Percentiles rank a stretch among this genome's conserved stretches.
Evolutionary conservation across 208 protist genomes (phyloP).

Genomic region (Plasmodiophora brassicae): DNA sequence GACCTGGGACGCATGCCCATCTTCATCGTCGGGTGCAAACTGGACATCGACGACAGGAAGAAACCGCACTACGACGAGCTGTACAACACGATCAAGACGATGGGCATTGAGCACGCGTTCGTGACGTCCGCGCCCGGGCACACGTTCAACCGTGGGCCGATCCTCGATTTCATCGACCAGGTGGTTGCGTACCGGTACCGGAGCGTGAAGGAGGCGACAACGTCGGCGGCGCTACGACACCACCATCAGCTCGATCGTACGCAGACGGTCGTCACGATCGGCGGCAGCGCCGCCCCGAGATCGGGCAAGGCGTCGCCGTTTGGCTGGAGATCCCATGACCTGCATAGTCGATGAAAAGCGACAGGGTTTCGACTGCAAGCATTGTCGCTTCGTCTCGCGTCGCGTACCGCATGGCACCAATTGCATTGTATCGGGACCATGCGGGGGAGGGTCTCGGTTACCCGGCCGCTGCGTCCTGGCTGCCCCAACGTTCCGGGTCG

Average conservation of each 20-base stretch:
- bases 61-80: constrained; percentile 9
- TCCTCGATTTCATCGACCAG: constrained; percentile 26
- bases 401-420: too few relatives aligned
- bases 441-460: too few relatives aligned
- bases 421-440: too few relatives aligned
- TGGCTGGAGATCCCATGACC: too few relatives aligned
- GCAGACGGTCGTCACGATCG: not conserved
- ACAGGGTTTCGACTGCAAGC: too few relatives aligned
- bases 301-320: too few relatives aligned
- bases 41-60: not conserved
- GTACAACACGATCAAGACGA: not conserved
- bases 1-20: constrained; percentile 5
- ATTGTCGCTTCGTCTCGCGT: too few relatives aligned
- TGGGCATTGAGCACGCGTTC: not conserved
- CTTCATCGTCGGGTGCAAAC: not conserved
- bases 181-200: not conserved
- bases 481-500: too few relatives aligned
- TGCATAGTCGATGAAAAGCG: too few relatives aligned
- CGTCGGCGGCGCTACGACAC: not conserved
- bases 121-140: not conserved
- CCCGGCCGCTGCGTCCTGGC: too few relatives aligned
- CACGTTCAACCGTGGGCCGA: not conserved
- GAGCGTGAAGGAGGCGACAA: not conserved
- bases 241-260: not conserved
- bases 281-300: too few relatives aligned